These are phyloP conservation scores for Teratosphaeria zuluensis DNA, from an alignment of 2,329 filamentous ascomycete genomes.

Conservation along the genomic window DNA sequence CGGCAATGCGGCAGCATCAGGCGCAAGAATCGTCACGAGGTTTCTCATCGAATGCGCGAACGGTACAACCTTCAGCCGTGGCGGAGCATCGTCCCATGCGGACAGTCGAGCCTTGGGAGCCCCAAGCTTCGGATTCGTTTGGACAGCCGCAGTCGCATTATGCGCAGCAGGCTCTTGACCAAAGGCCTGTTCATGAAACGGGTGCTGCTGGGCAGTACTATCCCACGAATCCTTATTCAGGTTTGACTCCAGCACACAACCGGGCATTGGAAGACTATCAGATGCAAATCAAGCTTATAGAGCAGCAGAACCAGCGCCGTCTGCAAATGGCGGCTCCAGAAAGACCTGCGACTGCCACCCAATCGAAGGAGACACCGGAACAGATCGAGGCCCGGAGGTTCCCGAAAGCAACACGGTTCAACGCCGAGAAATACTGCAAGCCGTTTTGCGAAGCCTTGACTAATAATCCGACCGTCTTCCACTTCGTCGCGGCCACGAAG, in stretches of 20 bases:
- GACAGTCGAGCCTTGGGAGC: neutral
- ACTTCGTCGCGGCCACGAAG: slow-evolving; percentile 72
- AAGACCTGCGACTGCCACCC: neutral
- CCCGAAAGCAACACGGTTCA: slow-evolving; percentile 16
- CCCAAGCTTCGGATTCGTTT: neutral
- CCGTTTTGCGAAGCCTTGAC: slow-evolving; percentile 70
- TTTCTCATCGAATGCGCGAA: neutral
- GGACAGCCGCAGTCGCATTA: neutral
- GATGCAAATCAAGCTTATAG: slow-evolving; percentile 72
- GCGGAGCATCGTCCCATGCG: neutral
- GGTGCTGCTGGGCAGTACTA: neutral
- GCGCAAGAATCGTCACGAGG: neutral
- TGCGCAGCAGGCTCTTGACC: neutral
- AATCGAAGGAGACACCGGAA: neutral
- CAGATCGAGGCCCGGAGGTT: neutral
- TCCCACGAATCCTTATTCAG: neutral
- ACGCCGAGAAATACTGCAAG: slow-evolving; percentile 21
- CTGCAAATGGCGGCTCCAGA: neutral
- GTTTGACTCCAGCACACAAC: slow-evolving; percentile 23
- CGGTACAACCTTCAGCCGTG: neutral
- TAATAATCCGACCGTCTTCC: slow-evolving; percentile 86
- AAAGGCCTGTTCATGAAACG: neutral
- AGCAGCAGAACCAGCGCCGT: slow-evolving; percentile 26
- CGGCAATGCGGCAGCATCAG: neutral
- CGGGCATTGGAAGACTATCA: slow-evolving; percentile 74